Percentiles rank a stretch among this genome's conserved stretches.
These are phyloP conservation scores for Colletotrichum sp. DNA, from an alignment of 2,329 filamentous ascomycete species.

Conservation along the genomic window DNA sequence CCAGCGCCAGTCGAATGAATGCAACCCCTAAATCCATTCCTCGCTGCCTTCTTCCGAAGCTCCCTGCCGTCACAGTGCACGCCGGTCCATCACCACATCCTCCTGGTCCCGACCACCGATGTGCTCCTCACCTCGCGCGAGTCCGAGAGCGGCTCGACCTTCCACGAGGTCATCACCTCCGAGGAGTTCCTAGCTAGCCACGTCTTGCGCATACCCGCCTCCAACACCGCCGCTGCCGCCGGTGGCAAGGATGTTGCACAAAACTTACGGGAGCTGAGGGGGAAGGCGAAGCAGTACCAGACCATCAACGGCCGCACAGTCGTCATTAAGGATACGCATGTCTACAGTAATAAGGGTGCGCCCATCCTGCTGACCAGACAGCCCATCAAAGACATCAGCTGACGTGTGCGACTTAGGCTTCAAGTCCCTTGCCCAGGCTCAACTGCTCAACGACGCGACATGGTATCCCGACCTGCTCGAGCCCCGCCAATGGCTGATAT, in stretches of 20 bases:
- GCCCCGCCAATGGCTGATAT: conserved; percentile 92
- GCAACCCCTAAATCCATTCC: conserved; percentile 98
- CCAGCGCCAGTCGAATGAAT: conserved; percentile 51
- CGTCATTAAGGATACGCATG: conserved; percentile 88
- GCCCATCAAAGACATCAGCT: background rate
- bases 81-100: conserved; percentile 88
- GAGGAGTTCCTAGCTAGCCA: conserved; percentile 98
- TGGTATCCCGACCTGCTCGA: conserved; percentile 93
- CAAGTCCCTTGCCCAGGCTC: conserved; percentile 88
- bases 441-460: conserved; percentile 80
- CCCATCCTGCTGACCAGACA: background rate
- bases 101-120: conserved; percentile 93
- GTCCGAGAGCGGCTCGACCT: conserved; percentile 78
- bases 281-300: conserved; percentile 92
- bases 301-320: conserved; percentile 93
- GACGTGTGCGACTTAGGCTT: conserved; percentile 67
- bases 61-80: conserved; percentile 89
- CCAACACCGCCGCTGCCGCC: conserved; percentile 45
- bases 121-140: conserved; percentile 88
- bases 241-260: conserved; percentile 62
- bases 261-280: conserved; percentile 83
- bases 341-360: conserved; percentile 96
- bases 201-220: conserved; percentile 80
- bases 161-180: conserved; percentile 81
- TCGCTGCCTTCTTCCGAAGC: conserved; percentile 98